These are phyloP conservation scores for Alnus glutinosa DNA, from an alignment of 306 rosid species.

Conservation along the genomic window DNA sequence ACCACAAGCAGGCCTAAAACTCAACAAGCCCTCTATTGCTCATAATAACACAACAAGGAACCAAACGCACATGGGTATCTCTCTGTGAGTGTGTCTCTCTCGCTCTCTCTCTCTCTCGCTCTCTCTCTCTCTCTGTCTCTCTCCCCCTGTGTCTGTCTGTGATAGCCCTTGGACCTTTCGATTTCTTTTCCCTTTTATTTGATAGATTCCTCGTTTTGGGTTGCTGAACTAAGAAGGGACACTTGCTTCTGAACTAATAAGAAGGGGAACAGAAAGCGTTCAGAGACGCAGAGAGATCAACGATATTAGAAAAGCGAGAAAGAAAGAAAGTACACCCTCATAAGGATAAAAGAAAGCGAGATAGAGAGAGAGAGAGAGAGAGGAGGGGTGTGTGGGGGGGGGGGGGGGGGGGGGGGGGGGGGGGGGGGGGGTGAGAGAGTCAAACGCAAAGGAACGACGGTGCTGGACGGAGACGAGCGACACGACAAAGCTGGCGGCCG, in stretches of 20 bases:
- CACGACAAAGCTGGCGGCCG: slow-evolving; percentile 96
- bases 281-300: slow-evolving; percentile 31
- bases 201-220: slow-evolving; percentile 56
- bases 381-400: background rate
- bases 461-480: slow-evolving; percentile 76
- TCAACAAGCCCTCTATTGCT: slow-evolving; percentile 23
- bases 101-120: background rate
- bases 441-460: slow-evolving; percentile 58
- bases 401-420: slow-evolving; percentile 11
- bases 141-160: background rate
- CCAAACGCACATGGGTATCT: slow-evolving; percentile 1
- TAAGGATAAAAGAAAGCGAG: slow-evolving; percentile 23
- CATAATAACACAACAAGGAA: background rate
- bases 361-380: slow-evolving; percentile 24
- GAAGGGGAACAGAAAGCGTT: slow-evolving; percentile 27
- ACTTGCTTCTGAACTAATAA: slow-evolving; percentile 36
- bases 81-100: background rate
- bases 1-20: slow-evolving; percentile 32
- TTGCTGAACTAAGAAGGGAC: slow-evolving; percentile 35
- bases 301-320: slow-evolving; percentile 1
- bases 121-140: background rate
- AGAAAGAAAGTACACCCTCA: slow-evolving; percentile 15
- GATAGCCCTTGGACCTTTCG: background rate
- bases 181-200: background rate
- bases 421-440: slow-evolving; percentile 29